These are phyloP conservation scores for Marasmius sp. DNA, from an alignment of 1,284 basidiomycete genomes.

Conservation along the genomic window DNA sequence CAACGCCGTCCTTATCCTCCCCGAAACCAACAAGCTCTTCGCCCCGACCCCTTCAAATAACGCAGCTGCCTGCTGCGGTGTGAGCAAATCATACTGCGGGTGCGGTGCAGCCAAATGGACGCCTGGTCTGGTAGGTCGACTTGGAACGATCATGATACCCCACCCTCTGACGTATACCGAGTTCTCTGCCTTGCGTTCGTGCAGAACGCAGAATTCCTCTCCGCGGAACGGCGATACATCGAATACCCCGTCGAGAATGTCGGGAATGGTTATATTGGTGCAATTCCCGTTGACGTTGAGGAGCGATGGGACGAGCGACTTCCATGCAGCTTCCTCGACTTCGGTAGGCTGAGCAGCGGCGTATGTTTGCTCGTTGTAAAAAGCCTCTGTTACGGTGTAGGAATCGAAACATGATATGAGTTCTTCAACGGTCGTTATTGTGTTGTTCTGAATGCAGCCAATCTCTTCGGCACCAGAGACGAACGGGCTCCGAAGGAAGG, in stretches of 20 bases:
- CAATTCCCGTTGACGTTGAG: slow-evolving; percentile 34
- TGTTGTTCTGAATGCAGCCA: background rate
- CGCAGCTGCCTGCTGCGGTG: slow-evolving; percentile 37
- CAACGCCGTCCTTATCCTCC: slow-evolving; percentile 34
- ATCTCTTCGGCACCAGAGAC: background rate
- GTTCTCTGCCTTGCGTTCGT: slow-evolving; percentile 23
- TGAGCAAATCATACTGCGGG: slow-evolving; percentile 35
- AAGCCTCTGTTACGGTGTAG: slow-evolving; percentile 32
- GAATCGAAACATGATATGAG: slow-evolving; percentile 15
- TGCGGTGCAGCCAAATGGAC: slow-evolving; percentile 43
- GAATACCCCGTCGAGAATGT: slow-evolving; percentile 23
- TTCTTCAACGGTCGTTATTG: background rate
- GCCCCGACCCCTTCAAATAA: slow-evolving; percentile 35
- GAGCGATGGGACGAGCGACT: slow-evolving; percentile 24
- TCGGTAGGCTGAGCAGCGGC: slow-evolving; percentile 33
- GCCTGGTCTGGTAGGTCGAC: background rate
- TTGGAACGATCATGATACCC: slow-evolving; percentile 38
- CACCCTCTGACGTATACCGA: slow-evolving; percentile 38
- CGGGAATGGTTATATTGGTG: slow-evolving; percentile 26
- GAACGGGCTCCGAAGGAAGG: background rate
- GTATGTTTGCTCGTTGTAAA: slow-evolving; percentile 33
- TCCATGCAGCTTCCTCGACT: slow-evolving; percentile 32
- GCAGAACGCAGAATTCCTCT: slow-evolving; percentile 36
- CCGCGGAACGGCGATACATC: slow-evolving; percentile 22
- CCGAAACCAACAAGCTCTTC: slow-evolving; percentile 40